Evolutionary conservation across 2,329 filamentous ascomycete genomes (phyloP), one percentile per base, ranked within the genome.

Genomic region (Ascocoryne sarcoides): DNA sequence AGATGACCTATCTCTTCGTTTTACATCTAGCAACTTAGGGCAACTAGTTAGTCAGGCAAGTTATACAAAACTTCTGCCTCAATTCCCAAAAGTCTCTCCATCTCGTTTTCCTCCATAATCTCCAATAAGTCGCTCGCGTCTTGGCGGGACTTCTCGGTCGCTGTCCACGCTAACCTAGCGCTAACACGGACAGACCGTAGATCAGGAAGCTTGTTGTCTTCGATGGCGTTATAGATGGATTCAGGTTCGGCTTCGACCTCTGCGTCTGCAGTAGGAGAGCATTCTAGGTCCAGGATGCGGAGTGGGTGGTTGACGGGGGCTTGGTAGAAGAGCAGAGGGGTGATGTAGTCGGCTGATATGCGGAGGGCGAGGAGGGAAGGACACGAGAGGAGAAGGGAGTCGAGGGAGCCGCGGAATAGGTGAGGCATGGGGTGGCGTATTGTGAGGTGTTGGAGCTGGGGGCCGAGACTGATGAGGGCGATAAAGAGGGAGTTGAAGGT

Each of bases 371-470:
- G 37, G 4, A 61, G 39, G 12, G 38, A 42, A 1, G 57, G 52
- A 36, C 58, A 60, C 21, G 43, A 16, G 3, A 35, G 19, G 3
- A 57, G 43, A 1, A 59, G 32, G 3, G 39, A 26, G 28, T 60
- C 51, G 1, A 61, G 45, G 4, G 46, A 39, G 3, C 51, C 49
- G 4, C 31, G 29, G 2, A 39, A 45, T 10, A 61, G 44, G 12
- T 54, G 50, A 2, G 48, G 39, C 56, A 61, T 59, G 3, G 57
- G 57, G 37, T 59, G 50, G 8, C 55, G 49, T n/a, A 61, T 58
- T 12, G 56, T 58, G 10, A 61, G 45, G 16, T 60, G 52, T 21
- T 42, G 31, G 7, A 61, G 39, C 32, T 49, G 50, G 9, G 47
- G 26, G 1, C 58, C 58, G 10, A 59, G 28, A 3, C 31, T 39